Evolutionary conservation across 2,329 filamentous ascomycete genomes (phyloP).

Genomic region (Fusarium anthophilum): DNA sequence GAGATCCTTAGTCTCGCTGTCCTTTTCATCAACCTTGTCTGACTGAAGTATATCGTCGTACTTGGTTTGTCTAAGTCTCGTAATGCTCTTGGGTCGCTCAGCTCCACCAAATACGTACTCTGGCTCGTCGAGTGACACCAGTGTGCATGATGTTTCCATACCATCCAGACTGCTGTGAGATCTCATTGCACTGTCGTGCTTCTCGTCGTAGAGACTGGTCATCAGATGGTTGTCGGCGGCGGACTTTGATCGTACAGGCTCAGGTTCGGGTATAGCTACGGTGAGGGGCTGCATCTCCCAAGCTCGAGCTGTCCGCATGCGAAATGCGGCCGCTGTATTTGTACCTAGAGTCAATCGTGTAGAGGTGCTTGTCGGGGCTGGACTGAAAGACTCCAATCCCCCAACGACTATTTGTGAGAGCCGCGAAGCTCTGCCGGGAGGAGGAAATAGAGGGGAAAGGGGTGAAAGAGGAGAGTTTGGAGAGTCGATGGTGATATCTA

Average conservation of each 20-base stretch:
- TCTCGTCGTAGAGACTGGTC: slow-evolving; percentile 17
- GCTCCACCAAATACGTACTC: slow-evolving; percentile 35
- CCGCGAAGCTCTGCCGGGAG: slow-evolving; percentile 12
- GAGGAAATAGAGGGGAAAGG: slow-evolving; percentile 9
- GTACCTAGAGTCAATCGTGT: slow-evolving; percentile 36
- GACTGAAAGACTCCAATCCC: slow-evolving; percentile 25
- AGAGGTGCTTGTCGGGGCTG: slow-evolving; percentile 13
- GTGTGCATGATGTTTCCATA: slow-evolving; percentile 2
- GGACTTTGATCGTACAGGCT: slow-evolving; percentile 1
- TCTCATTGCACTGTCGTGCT: slow-evolving; percentile 10
- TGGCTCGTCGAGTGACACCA: slow-evolving; percentile 15
- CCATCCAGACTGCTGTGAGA: slow-evolving; percentile 12
- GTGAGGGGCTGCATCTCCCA: slow-evolving; percentile 24
- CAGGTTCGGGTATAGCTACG: background rate
- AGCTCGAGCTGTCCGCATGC: slow-evolving; percentile 33
- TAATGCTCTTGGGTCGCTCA: slow-evolving; percentile 45
- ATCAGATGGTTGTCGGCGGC: background rate
- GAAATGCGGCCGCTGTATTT: slow-evolving; percentile 28
- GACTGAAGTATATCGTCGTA: background rate
- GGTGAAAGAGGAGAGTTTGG: slow-evolving; percentile 14
- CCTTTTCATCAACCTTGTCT: background rate
- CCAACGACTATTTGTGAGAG: slow-evolving; percentile 33
- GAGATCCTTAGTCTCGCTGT: background rate
- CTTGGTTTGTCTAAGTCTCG: slow-evolving; percentile 13
- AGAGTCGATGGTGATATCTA: slow-evolving; percentile 28